Evolutionary conservation across 2,329 filamentous ascomycete genomes (phyloP), one percentile per base, ranked within the genome.

Genomic region (Ophiostoma pallidulum): DNA sequence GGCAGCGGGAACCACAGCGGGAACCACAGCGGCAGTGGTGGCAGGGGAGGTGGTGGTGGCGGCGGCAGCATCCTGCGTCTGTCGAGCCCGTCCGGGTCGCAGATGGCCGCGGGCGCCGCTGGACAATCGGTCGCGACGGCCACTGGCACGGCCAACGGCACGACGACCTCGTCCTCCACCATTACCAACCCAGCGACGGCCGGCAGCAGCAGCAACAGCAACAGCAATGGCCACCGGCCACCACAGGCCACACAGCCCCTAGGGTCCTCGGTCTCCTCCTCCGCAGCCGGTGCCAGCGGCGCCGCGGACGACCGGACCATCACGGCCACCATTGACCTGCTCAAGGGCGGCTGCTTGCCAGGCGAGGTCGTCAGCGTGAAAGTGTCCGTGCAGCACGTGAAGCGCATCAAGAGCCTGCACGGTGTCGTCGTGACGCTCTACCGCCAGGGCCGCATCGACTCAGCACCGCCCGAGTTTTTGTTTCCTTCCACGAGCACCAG

Each of bases 351-450:
- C 16, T 94, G 84, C 60, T 70, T 97, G 13, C 82, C 89, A 0
- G 92, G 92, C 14, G 92, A 97, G 57, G 78, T 77, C 20, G 72
- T 97, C 37, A 81, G 86, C 0, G 75, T 97, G 46, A 84, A 79
- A 57, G 82, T 97, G 45, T 80, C 77, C 1, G 82, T 98, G 51
- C 84, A 88, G 54, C 92, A 97, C 62, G 91, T 84, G 51, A 94
- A 94, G 63, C 77, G 82, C 49, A 79, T 97, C 59, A 88, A 91
- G 67, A 97, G 89, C 61, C 75, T 95, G 66, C 86, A 91, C 56
- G 91, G 92, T 8, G 84, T 97, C 41, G 92, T 97, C 51, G 80
- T 95, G 39, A 97, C 92, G 2, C 70, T 98, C 8, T 96, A 94
- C 62, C 80, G 92, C 38, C 86, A 94, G 63, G 89, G 89, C 20